Evolutionary conservation across 1,139 yeast genomes (phyloP).

Genomic region (Candida tetrigidarum): DNA sequence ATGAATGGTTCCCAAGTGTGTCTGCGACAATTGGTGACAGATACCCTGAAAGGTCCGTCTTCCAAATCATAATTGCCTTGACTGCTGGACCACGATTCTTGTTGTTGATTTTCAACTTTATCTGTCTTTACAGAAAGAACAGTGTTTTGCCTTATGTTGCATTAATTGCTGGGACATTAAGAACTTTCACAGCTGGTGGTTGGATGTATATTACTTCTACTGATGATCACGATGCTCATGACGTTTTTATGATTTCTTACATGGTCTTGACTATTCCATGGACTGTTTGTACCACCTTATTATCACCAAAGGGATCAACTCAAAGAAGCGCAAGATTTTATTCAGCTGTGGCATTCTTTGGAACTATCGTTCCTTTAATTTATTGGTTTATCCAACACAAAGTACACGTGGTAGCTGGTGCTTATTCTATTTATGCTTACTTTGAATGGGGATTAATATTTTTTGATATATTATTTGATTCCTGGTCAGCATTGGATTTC

Average conservation of each 20-base stretch:
- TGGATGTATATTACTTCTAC: constrained; percentile 98
- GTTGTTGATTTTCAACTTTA: constrained; percentile 63
- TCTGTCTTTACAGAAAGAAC: constrained; percentile 41
- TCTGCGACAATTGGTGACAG: constrained; percentile 97
- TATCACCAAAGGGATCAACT: constrained; percentile 53
- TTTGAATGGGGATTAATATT: constrained; percentile 91
- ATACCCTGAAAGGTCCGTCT: constrained; percentile 92
- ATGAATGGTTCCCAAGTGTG: constrained; percentile 98
- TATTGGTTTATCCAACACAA: constrained; percentile 94
- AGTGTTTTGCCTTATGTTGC: constrained; percentile 46
- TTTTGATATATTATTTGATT: constrained; percentile 83
- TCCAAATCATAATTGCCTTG: constrained; percentile 80
- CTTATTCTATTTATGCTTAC: constrained; percentile 92
- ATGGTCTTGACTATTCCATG: constrained; percentile 91
- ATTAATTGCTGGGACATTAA: constrained; percentile 63
- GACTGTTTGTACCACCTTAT: constrained; percentile 66
- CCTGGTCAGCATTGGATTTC: constrained; percentile 78
- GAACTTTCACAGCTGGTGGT: constrained; percentile 97
- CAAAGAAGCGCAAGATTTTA: constrained; percentile 53
- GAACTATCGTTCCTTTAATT: constrained; percentile 74
- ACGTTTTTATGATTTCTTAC: constrained; percentile 90
- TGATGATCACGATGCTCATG: constrained; percentile 97
- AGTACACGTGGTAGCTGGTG: constrained; percentile 87
- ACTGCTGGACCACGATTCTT: constrained; percentile 89
- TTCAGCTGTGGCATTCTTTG: constrained; percentile 67